Conservation (phyloP, 192 early-diverging fungal species). For the Chytriomyces hyalinus region DNA sequence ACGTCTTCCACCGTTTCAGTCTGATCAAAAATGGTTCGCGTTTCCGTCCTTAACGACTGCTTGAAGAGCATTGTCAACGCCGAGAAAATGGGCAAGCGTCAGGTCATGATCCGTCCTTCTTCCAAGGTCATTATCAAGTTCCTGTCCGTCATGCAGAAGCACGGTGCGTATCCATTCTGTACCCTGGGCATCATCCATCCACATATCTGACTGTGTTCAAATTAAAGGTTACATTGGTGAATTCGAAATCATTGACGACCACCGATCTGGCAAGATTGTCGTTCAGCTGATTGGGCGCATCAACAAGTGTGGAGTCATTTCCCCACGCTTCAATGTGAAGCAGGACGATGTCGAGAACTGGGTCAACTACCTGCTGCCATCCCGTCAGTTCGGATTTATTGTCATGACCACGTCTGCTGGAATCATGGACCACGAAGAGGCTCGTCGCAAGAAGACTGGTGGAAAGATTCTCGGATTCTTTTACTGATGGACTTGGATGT, state of each 20-base stretch:
- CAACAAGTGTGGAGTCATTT: slow-evolving; percentile 49
- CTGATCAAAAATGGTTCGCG: slow-evolving; percentile 80
- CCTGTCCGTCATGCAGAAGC: slow-evolving; percentile 98
- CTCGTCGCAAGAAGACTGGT: slow-evolving; percentile 94
- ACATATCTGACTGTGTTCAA: slow-evolving; percentile 7
- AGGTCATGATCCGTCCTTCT: slow-evolving; percentile 94
- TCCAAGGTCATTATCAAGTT: slow-evolving; percentile 99
- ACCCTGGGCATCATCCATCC: slow-evolving; percentile 62
- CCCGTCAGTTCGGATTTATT: slow-evolving; percentile 98
- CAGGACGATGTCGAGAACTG: slow-evolving; percentile 89
- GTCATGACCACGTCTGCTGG: slow-evolving; percentile 68
- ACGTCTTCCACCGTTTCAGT: background rate
- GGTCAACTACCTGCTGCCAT: slow-evolving; percentile 95
- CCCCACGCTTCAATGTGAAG: slow-evolving; percentile 87
- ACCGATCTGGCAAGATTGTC: slow-evolving; percentile 96
- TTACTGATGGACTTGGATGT: slow-evolving; percentile 15
- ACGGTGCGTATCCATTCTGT: slow-evolving; percentile 67
- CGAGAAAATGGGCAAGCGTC: slow-evolving; percentile 97
- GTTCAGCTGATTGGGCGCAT: slow-evolving; percentile 97
- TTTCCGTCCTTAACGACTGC: slow-evolving; percentile 95
- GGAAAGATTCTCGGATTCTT: slow-evolving; percentile 72
- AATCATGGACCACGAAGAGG: slow-evolving; percentile 99
- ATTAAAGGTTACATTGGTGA: slow-evolving; percentile 94
- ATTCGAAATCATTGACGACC: slow-evolving; percentile 98
- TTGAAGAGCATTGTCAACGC: slow-evolving; percentile 99